These are phyloP conservation scores for Poronia punctata DNA, from an alignment of 495 filamentous ascomycete genomes.

Conservation along the genomic window DNA sequence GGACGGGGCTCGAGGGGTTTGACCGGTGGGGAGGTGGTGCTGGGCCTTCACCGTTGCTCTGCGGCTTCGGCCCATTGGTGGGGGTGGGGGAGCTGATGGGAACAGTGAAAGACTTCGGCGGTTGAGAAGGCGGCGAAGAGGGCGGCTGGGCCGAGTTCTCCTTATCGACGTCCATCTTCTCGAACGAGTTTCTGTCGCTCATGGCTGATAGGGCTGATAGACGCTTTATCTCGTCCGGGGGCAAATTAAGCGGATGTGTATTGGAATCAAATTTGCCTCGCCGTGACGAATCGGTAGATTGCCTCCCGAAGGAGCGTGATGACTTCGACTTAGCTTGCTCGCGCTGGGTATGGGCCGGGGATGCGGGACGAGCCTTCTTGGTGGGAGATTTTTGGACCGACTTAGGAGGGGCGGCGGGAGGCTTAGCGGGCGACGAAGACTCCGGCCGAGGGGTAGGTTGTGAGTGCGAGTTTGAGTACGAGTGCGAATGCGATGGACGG, in stretches of 20 bases:
- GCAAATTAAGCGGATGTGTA: constrained; percentile 78
- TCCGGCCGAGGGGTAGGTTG: constrained; percentile 20
- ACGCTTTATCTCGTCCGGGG: constrained; percentile 73
- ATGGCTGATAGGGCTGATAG: constrained; percentile 64
- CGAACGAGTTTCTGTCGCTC: constrained; percentile 51
- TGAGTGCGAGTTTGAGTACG: constrained; percentile 21
- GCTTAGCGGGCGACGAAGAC: constrained; percentile 21
- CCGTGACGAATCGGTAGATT: constrained; percentile 34
- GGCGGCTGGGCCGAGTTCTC: constrained; percentile 48
- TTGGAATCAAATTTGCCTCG: constrained; percentile 56
- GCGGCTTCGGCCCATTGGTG: constrained; percentile 30
- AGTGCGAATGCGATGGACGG: constrained; percentile 17
- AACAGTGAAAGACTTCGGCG: constrained; percentile 30
- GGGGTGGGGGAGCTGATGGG: constrained; percentile 24
- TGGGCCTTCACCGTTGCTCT: constrained; percentile 47
- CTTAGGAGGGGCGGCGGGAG: constrained; percentile 13
- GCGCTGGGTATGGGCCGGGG: constrained; percentile 17
- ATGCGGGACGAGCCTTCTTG: constrained; percentile 23
- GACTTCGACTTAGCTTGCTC: constrained; percentile 27
- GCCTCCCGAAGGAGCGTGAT: constrained; percentile 33
- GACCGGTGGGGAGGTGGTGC: constrained; percentile 73
- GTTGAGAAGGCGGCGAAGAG: constrained; percentile 35
- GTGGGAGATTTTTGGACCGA: constrained; percentile 20
- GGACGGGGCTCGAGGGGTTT: constrained; percentile 52
- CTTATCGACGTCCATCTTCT: constrained; percentile 74